Percentiles rank a stretch among this genome's conserved stretches.
Evolutionary conservation across 2,329 filamentous ascomycete species (phyloP).

Genomic region (Fusarium floridanum): DNA sequence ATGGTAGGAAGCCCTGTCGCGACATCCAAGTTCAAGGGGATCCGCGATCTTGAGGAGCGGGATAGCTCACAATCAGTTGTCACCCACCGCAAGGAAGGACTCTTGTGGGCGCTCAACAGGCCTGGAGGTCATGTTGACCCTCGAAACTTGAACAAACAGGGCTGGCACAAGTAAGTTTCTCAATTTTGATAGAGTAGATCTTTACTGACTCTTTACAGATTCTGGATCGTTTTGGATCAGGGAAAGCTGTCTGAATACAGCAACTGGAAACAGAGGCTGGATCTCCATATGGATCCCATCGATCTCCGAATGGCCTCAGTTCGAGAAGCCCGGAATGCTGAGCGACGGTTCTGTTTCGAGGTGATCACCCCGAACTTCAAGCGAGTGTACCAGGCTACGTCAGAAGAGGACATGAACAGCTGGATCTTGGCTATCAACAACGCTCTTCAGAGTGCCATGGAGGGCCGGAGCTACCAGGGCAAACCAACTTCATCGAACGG

Average conservation of each 20-base stretch:
- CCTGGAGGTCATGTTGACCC: conserved; percentile 96
- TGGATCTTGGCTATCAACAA: conserved; percentile 99
- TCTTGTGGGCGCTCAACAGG: conserved; percentile 93
- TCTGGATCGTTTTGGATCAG: conserved; percentile 98
- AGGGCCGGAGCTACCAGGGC: conserved; percentile 76
- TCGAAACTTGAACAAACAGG: conserved; percentile 94
- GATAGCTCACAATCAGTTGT: conserved; percentile 67
- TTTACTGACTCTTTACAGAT: conserved; percentile 66
- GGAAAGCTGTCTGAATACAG: conserved; percentile 98
- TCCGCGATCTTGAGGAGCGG: conserved; percentile 91
- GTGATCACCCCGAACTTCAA: conserved; percentile 98
- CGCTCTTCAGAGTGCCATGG: conserved; percentile 93
- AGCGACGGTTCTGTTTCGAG: conserved; percentile 96
- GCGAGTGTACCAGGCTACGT: conserved; percentile 96
- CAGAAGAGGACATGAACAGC: conserved; percentile 96
- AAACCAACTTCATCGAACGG: conserved; percentile 59
- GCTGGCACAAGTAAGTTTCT: conserved; percentile 92
- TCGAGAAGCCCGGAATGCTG: conserved; percentile 92
- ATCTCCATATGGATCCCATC: conserved; percentile 97
- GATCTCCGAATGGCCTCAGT: conserved; percentile 97
- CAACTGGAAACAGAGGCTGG: conserved; percentile 98
- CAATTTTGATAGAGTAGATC: background rate
- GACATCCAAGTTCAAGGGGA: conserved; percentile 83
- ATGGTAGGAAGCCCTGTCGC: conserved; percentile 65
- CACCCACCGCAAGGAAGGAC: conserved; percentile 87